These are phyloP conservation scores for Candida coquimbonensis DNA, from an alignment of 805 yeast genomes.

Conservation along the genomic window DNA sequence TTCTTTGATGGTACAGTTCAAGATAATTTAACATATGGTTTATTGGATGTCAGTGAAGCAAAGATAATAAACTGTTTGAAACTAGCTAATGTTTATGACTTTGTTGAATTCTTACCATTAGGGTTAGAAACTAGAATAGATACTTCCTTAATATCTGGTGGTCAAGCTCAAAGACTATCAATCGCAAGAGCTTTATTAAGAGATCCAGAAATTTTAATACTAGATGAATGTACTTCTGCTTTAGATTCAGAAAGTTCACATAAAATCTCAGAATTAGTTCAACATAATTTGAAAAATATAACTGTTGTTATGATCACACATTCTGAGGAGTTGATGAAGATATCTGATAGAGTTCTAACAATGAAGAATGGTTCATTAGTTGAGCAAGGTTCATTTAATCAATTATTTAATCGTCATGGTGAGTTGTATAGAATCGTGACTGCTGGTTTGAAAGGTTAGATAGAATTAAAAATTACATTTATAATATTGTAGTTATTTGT, in stretches of 20 bases:
- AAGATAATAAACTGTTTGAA: conserved; percentile 35
- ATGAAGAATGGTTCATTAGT: conserved; percentile 41
- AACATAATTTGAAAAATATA: conserved; percentile 31
- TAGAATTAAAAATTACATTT: not conserved
- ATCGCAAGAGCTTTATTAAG: conserved; percentile 76
- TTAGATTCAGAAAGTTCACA: conserved; percentile 60
- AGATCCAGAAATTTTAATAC: conserved; percentile 47
- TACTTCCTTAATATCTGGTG: conserved; percentile 62
- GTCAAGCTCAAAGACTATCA: conserved; percentile 82
- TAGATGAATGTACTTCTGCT: conserved; percentile 91
- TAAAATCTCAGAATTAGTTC: conserved; percentile 43
- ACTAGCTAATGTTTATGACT: conserved; percentile 44
- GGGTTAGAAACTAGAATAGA: conserved; percentile 58
- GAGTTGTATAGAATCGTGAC: conserved; percentile 26
- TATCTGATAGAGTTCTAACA: conserved; percentile 44
- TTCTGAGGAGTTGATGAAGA: conserved; percentile 54
- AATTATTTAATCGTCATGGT: conserved; percentile 22
- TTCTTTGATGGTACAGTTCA: conserved; percentile 68
- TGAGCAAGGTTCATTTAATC: conserved; percentile 37
- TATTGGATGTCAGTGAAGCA: conserved; percentile 26
- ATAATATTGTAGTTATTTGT: too few relatives aligned
- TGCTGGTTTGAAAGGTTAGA: conserved; percentile 12
- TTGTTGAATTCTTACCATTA: conserved; percentile 46
- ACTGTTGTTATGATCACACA: conserved; percentile 68
- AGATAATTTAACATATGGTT: conserved; percentile 67